Evolutionary conservation across 2,329 filamentous ascomycete species (phyloP).

Genomic region (Pestalotiopsis sp.): DNA sequence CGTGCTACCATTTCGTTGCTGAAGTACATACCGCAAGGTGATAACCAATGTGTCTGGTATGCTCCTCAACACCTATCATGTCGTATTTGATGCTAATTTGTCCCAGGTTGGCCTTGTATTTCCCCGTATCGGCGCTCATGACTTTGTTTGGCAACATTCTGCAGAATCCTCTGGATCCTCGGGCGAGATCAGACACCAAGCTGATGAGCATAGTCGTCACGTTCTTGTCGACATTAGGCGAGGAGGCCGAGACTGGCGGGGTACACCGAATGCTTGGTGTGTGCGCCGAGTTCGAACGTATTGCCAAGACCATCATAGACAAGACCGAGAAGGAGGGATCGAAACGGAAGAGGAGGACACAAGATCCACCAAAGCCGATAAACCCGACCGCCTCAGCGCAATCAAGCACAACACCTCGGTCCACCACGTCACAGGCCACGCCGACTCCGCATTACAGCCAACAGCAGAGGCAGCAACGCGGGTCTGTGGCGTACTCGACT

Average conservation of each 20-base stretch:
- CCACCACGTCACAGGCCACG: conserved; percentile 27
- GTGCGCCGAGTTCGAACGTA: conserved; percentile 95
- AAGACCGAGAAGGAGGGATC: conserved; percentile 85
- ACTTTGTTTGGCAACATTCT: conserved; percentile 96
- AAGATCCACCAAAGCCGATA: conserved; percentile 43
- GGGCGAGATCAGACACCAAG: conserved; percentile 85
- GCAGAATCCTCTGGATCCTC: conserved; percentile 88
- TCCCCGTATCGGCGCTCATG: conserved; percentile 91
- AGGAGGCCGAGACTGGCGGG: conserved; percentile 86
- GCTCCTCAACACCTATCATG: conserved; percentile 31
- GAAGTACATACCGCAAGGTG: conserved; percentile 94
- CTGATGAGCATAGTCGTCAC: conserved; percentile 92
- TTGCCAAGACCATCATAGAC: conserved; percentile 87
- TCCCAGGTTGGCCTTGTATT: conserved; percentile 84
- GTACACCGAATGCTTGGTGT: conserved; percentile 93
- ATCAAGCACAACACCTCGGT: conserved; percentile 25
- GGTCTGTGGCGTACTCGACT: conserved; percentile 21
- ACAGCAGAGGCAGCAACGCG: conserved; percentile 10
- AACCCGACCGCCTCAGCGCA: conserved; percentile 24
- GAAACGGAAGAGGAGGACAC: conserved; percentile 82
- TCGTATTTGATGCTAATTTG: conserved; percentile 29
- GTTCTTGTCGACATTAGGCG: conserved; percentile 86
- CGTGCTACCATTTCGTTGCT: conserved; percentile 90
- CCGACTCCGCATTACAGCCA: conserved; percentile 33
- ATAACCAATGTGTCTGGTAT: conserved; percentile 93